Evolutionary conservation across 208 protist genomes (phyloP), one percentile per base, ranked within the genome.

Genomic region (Acanthamoeba sp.): DNA sequence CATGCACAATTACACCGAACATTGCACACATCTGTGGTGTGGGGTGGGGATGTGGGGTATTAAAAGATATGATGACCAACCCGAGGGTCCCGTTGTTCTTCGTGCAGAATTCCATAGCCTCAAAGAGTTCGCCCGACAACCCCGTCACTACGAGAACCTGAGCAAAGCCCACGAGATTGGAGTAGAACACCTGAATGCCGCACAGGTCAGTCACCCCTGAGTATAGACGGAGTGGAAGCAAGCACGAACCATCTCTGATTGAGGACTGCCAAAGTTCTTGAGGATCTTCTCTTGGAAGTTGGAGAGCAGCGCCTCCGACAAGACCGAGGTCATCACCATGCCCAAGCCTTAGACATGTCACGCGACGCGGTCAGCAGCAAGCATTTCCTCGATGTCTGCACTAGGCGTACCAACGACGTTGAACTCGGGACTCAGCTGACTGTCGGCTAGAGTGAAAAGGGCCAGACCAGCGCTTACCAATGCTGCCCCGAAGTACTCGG

Each of bases 241-340:
- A 22, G 0, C 18, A 22, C 5, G 57, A n/a, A 76, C 66, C 66
- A 76, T 76, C 34, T 76, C 66, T 10, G 24, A 20, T 20, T 76
- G 66, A 1, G 66, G 66, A 29, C 66, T 76, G n/a, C 66, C 66
- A 40, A 76, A 76, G 66, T 76, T 76, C 66, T 76, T 76, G 29
- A 76, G 34, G 34, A 76, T 76, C 34, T 76, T 76, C 66, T 76
- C 66, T 76, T 76, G 66, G n/a, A 76, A 76, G 32, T 76, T 76
- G n/a, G 66, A 76, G 14, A 76, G 29, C 0, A 76, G 32, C 1
- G 66, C 66, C 22, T 76, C 66, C 2, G 66, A 76, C 32, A 76
- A 20, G 16, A 76, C 66, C 12, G 66, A 76, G 16, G 66, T 76
- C 24, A 76, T 32, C 14, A 76, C 66, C 66, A 76, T 42, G 10